Base-by-base conservation (phyloP, 2,329 filamentous ascomycete species). In the Zymoseptoria pseudotritici region DNA sequence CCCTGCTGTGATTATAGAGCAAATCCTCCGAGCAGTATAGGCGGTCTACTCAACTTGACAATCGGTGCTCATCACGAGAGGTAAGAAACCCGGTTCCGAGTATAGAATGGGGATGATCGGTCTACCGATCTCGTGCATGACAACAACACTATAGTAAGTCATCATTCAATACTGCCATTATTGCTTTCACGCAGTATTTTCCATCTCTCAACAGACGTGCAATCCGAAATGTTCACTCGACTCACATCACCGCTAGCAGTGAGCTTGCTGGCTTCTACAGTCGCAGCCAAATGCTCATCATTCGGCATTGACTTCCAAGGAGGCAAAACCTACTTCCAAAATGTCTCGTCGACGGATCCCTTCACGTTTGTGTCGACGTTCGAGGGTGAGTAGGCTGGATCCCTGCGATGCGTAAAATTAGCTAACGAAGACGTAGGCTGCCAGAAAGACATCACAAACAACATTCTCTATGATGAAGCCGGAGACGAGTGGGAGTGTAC, bases 251-350 rank as follows among this genome's bases (percentile, higher is more conserved):
- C 58, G n/a, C 42, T 59, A 50, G 50, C 36, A 46, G 36, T 46
- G 36, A 46, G 36, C 36, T n/a, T 46, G 36, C 36, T 46, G 36
- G 13, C 17, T n/a, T 54, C 56, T 50, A 42, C 29, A 10, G 51
- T 31, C 50, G 51, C 56, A 19, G 51, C 50, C 19, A 21, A 53
- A 49, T 72, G 70, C 59, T 56, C 65, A 26, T 70, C 68, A 3
- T 71, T 63, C 53, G 70, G 70, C 55, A 61, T 71, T n/a, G 78
- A 80, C 63, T 80, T 77, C 61, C 66, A 76, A 52, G 76, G 74
- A 46, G 72, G 71, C 1, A 52, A 55, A n/a, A 62, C 67, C 10
- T 80, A 79, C 67, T 80, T 79, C 65, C 78, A 79, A 65, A 78
- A 79, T 65, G 70, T 71, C 13, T 65, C 70, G 6, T 78, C 75